phyloP scores from a whole-genome alignment of 805 yeast species.

The Sungouiozyma intestinalis region DNA sequence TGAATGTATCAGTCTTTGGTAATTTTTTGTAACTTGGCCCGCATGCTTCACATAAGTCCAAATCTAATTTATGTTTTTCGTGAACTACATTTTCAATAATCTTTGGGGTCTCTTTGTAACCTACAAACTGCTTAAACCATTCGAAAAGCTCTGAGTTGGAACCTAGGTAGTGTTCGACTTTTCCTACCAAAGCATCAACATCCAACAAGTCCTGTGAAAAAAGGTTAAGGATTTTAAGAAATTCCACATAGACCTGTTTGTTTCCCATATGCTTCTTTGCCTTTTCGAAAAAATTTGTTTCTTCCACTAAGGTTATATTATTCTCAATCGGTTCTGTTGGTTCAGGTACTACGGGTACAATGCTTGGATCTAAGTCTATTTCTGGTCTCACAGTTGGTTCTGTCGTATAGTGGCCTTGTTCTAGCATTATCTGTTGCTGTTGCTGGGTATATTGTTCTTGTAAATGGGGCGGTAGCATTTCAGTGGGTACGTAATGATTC shows the following conservation, averaged over 20 bases:
- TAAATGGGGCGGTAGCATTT: conserved; percentile 9
- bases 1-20: conserved; percentile 87
- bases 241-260: conserved; percentile 85
- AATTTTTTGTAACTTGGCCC: conserved; percentile 91
- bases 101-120: conserved; percentile 74
- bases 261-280: conserved; percentile 82
- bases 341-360: conserved; percentile 79
- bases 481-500: conserved; percentile 7
- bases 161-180: conserved; percentile 81
- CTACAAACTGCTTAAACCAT: conserved; percentile 91
- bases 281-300: conserved; percentile 81
- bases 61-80: conserved; percentile 85
- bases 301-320: conserved; percentile 62
- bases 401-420: conserved; percentile 6
- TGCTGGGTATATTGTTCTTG: conserved; percentile 11
- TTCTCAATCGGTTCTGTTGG: conserved; percentile 54
- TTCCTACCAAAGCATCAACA: conserved; percentile 65
- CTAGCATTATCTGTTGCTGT: conserved; percentile 11
- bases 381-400: conserved; percentile 30
- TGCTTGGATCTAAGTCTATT: conserved; percentile 45
- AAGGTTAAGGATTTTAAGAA: conserved; percentile 75
- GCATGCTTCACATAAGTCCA: conserved; percentile 82
- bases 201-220: conserved; percentile 88
- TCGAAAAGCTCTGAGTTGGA: conserved; percentile 64
- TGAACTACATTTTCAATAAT: conserved; percentile 78